Conservation (phyloP, 441 rosid genomes). For the Croton setiger region DNA sequence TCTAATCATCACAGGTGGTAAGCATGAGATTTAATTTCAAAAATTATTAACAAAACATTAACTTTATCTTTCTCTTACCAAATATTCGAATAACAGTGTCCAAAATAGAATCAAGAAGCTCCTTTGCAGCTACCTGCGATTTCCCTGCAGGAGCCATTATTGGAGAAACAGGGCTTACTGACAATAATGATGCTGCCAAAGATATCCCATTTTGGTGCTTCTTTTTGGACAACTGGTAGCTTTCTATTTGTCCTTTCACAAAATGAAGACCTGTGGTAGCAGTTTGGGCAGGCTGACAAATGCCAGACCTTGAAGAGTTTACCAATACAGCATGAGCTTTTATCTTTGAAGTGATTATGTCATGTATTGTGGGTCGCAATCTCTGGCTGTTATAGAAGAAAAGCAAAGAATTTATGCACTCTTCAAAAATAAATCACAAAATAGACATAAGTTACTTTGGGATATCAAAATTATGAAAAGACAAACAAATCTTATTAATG, state of each 20-base stretch:
- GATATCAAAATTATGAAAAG: background rate
- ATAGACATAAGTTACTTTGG: background rate
- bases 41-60: background rate
- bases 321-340: conserved; percentile 63
- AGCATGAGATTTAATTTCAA: conserved; percentile 27
- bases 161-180: conserved; percentile 96
- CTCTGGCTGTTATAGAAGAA: conserved; percentile 68
- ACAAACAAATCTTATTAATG: background rate
- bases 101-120: conserved; percentile 91
- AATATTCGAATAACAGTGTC: conserved; percentile 78
- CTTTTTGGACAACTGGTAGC: conserved; percentile 65
- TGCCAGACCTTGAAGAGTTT: conserved; percentile 59
- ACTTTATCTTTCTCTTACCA: conserved; percentile 49
- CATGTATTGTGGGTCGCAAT: conserved; percentile 94
- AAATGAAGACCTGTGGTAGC: conserved; percentile 43
- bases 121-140: conserved; percentile 86
- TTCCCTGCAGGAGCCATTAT: conserved; percentile 97
- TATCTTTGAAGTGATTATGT: conserved; percentile 84
- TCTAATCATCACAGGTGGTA: conserved; percentile 42
- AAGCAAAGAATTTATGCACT: conserved; percentile 16
- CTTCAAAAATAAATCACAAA: conserved; percentile 5
- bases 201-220: conserved; percentile 82
- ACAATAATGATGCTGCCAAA: conserved; percentile 57
- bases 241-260: conserved; percentile 64
- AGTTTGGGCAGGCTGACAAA: conserved; percentile 50